Evolutionary conservation across 805 yeast genomes (phyloP).

Genomic region (Ogataea pilisensis): DNA sequence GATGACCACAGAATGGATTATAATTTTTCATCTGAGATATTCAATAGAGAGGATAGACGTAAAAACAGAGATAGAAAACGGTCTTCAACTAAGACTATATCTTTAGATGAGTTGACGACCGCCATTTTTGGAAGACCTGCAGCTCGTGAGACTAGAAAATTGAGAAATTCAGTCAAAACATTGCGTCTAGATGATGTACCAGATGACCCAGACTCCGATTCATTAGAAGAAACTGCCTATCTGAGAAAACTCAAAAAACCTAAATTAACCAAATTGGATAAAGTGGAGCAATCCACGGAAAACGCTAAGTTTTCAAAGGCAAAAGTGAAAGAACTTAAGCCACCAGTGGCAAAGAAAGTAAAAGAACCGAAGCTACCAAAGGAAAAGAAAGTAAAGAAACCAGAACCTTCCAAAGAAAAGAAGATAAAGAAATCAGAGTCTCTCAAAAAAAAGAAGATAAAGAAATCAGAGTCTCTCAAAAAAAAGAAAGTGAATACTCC

Average conservation of each 20-base stretch:
- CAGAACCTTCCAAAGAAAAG: neutral
- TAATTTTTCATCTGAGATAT: conserved; percentile 11
- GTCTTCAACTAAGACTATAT: conserved; percentile 2
- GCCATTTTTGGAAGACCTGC: conserved; percentile 10
- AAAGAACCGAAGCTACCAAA: conserved; percentile 1
- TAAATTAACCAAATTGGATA: neutral
- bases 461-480: neutral
- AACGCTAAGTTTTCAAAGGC: too few relatives aligned
- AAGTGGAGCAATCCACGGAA: neutral
- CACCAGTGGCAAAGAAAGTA: neutral
- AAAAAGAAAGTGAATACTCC: neutral
- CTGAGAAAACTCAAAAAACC: neutral
- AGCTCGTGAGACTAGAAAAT: neutral
- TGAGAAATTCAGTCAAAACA: neutral
- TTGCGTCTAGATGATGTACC: too few relatives aligned
- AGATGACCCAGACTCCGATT: neutral
- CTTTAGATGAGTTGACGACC: conserved; percentile 14
- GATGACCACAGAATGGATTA: conserved; percentile 22
- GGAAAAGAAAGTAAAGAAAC: neutral
- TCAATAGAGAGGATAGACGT: conserved; percentile 1
- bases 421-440: neutral
- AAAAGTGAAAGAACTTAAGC: neutral
- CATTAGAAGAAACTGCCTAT: too few relatives aligned
- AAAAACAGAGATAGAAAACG: conserved; percentile 2
- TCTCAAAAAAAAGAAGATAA: neutral